Percentiles rank a stretch among this genome's conserved stretches.
phyloP scores from a whole-genome alignment of 2,329 filamentous ascomycete species.

The Monosporascus sp. region DNA sequence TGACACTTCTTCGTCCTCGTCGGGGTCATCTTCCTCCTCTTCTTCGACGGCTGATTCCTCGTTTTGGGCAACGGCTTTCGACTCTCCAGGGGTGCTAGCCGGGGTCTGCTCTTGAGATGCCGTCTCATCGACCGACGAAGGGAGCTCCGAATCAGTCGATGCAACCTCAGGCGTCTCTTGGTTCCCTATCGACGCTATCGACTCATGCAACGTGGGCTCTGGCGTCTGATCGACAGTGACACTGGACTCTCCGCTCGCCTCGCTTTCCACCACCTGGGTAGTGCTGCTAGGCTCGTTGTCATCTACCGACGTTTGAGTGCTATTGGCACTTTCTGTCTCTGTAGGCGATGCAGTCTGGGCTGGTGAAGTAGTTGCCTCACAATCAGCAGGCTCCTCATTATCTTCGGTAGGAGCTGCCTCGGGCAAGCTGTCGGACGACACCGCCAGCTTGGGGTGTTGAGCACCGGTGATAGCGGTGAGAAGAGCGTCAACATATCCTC shows the following conservation, averaged over 20 bases:
- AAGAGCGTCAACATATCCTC: constrained; percentile 44
- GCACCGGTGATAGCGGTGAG: constrained; percentile 40
- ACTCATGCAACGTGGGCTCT: neutral
- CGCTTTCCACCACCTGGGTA: neutral
- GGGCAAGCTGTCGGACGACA: neutral
- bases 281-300: neutral
- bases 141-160: neutral
- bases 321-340: neutral
- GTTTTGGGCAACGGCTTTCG: constrained; percentile 17
- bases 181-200: neutral
- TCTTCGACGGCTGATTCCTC: constrained; percentile 21
- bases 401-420: neutral
- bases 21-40: constrained; percentile 8
- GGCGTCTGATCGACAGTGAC: neutral
- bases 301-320: neutral
- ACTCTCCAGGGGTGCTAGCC: constrained; percentile 1
- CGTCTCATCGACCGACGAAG: constrained; percentile 1
- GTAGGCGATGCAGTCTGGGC: neutral
- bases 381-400: constrained; percentile 1
- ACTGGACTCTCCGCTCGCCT: neutral
- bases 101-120: neutral
- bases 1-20: constrained; percentile 8
- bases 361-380: neutral
- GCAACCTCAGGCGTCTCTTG: neutral
- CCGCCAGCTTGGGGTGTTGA: constrained; percentile 7